A percentile compares a stretch with the other conserved stretches of the same genome.
These are phyloP conservation scores for Aspergillus arachidicola DNA, from an alignment of 2,329 filamentous ascomycete genomes.

Conservation along the genomic window DNA sequence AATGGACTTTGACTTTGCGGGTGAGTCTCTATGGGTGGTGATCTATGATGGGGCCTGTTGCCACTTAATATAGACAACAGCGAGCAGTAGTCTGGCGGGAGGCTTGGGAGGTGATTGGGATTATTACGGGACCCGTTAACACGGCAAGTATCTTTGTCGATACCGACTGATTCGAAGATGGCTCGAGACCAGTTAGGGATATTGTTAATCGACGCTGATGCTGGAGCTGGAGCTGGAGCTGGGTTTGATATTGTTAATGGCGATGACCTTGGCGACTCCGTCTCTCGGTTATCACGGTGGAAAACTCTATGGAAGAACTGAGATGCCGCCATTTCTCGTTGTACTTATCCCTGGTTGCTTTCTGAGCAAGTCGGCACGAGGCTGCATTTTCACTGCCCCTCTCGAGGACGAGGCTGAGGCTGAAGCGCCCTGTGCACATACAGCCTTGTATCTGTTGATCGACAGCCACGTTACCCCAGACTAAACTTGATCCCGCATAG, in stretches of 20 bases:
- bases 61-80: background rate
- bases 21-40: background rate
- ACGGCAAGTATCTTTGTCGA: conserved; percentile 2
- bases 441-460: background rate
- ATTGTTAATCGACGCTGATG: conserved; percentile 2
- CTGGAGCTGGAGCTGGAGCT: background rate
- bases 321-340: background rate
- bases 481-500: background rate
- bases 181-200: conserved; percentile 11
- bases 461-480: background rate
- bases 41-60: background rate
- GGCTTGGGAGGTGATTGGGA: background rate
- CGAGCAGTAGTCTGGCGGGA: conserved; percentile 3
- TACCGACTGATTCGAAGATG: conserved; percentile 6
- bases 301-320: background rate
- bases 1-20: conserved; percentile 9
- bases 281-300: background rate
- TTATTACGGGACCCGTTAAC: background rate
- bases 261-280: background rate
- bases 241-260: background rate
- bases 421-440: background rate
- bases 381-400: background rate
- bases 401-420: background rate
- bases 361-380: background rate
- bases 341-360: background rate